Conservation (phyloP, 345 rosid genomes). For the Brassica juncea region DNA sequence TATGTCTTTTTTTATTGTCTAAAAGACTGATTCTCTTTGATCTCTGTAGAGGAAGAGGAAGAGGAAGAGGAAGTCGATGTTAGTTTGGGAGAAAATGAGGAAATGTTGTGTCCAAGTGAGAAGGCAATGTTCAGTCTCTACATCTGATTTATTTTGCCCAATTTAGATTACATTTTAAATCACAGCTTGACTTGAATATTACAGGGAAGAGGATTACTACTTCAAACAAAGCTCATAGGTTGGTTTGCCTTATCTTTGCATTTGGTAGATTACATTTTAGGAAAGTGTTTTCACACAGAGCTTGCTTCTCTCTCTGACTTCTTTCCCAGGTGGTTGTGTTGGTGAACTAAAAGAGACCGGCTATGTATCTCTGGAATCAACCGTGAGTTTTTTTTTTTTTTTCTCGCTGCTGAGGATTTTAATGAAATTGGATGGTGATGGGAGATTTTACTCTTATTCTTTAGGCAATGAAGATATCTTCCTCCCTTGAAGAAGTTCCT, state of each 20-base stretch:
- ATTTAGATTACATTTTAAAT: constrained; percentile 2
- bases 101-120: constrained; percentile 44
- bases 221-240: constrained; percentile 73
- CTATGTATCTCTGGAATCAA: constrained; percentile 38
- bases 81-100: constrained; percentile 40
- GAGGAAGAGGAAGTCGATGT: constrained; percentile 28
- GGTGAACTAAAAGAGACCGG: constrained; percentile 24
- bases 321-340: constrained; percentile 45
- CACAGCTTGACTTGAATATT: constrained; percentile 14
- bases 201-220: constrained; percentile 64
- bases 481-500: constrained; percentile 50
- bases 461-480: constrained; percentile 30
- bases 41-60: constrained; percentile 41
- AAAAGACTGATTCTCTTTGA: constrained; percentile 6
- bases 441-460: constrained; percentile 28
- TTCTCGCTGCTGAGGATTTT: not conserved
- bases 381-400: constrained; percentile 35
- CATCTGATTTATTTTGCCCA: not conserved
- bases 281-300: not conserved
- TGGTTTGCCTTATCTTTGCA: not conserved
- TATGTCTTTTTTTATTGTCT: not conserved
- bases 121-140: constrained; percentile 35
- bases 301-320: not conserved
- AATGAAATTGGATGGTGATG: constrained; percentile 6
- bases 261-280: not conserved